Percentiles rank a stretch among this genome's conserved stretches.
These are phyloP conservation scores for Ligustrum vulgare DNA, from an alignment of 257 asterid genomes.

Conservation along the genomic window DNA sequence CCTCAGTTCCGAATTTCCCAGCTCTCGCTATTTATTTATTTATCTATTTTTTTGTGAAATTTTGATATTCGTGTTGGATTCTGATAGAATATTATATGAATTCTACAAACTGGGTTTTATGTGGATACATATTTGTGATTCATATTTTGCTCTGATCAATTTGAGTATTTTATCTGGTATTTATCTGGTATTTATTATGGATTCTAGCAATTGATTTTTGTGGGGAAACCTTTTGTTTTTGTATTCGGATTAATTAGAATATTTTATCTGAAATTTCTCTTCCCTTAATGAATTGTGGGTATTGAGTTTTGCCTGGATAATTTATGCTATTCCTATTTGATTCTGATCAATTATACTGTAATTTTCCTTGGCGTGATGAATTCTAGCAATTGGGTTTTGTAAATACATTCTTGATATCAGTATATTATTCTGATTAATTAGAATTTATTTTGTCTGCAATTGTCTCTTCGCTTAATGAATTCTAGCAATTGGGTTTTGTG, in stretches of 20 bases:
- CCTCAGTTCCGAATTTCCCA: neutral
- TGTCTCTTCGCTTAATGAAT: neutral
- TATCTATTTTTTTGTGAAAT: neutral
- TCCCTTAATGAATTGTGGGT: neutral
- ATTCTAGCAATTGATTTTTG: neutral
- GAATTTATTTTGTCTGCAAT: neutral
- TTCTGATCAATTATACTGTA: neutral
- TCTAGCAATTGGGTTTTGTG: slow-evolving; percentile 1
- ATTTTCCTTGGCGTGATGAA: neutral
- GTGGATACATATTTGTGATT: neutral
- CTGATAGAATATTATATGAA: neutral
- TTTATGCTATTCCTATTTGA: neutral
- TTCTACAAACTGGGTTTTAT: slow-evolving; percentile 1
- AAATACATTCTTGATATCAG: neutral
- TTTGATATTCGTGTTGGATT: neutral
- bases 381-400: slow-evolving; percentile 1
- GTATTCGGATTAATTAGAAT: neutral
- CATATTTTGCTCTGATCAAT: slow-evolving; percentile 10
- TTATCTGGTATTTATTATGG: neutral
- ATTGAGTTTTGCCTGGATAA: neutral
- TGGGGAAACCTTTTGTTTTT: neutral
- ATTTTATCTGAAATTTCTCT: neutral
- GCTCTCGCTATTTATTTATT: neutral
- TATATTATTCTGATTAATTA: neutral
- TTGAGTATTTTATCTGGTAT: neutral